Evolutionary conservation across 2,329 filamentous ascomycete species (phyloP).

Genomic region (Penicillium sp.): DNA sequence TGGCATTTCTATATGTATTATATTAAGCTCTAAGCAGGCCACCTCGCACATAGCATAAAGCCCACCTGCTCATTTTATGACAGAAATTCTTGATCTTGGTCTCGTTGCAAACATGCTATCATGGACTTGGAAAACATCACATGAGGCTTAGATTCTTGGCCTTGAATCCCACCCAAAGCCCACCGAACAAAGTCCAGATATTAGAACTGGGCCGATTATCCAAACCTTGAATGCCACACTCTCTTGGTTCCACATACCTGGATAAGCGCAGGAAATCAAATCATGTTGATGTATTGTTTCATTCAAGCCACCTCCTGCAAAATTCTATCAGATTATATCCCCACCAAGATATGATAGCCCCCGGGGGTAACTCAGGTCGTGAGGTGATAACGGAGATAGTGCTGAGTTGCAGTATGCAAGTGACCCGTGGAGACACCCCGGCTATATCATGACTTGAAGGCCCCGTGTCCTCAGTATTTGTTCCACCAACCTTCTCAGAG

Average conservation of each 20-base stretch:
- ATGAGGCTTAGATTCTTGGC: background rate
- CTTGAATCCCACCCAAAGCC: background rate
- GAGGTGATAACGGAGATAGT: background rate
- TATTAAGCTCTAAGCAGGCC: background rate
- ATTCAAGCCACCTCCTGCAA: background rate
- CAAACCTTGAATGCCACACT: no score
- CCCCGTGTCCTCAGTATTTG: background rate
- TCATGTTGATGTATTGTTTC: background rate
- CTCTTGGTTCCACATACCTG: no score
- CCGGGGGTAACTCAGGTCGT: background rate
- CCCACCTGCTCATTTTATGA: background rate
- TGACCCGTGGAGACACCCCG: no score
- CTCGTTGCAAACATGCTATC: background rate
- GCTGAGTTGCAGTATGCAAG: background rate
- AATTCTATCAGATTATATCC: background rate
- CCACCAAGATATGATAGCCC: background rate
- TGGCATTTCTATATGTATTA: background rate
- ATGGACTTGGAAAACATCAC: background rate
- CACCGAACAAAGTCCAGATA: background rate
- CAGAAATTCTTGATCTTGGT: background rate
- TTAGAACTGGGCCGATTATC: no score
- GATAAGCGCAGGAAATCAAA: background rate
- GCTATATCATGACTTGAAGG: background rate
- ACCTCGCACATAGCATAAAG: background rate
- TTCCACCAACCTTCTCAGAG: background rate